Conservation (phyloP, 345 rosid species). For the Aegle marmelos region DNA sequence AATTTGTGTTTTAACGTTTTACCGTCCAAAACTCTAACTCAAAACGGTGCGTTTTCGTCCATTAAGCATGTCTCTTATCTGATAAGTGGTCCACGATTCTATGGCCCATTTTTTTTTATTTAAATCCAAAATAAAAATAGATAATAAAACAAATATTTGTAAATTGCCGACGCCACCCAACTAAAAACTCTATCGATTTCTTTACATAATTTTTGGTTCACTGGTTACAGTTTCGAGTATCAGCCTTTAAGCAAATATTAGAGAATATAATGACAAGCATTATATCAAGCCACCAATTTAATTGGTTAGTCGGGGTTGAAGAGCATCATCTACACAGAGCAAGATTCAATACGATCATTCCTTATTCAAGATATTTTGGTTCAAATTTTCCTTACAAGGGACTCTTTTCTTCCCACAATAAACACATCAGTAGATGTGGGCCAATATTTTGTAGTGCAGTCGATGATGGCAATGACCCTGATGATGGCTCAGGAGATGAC, state of each 20-base stretch:
- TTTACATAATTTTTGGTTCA: neutral
- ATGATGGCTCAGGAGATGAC: conserved; percentile 38
- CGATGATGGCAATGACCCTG: conserved; percentile 43
- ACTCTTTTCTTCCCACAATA: conserved; percentile 28
- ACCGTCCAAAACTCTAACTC: neutral
- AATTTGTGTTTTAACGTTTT: too few species aligned
- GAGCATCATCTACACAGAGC: conserved; percentile 36
- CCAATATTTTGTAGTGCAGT: conserved; percentile 42
- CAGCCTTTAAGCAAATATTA: neutral
- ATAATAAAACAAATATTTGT: neutral
- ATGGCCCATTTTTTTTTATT: too few species aligned
- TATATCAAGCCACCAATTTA: conserved; percentile 49
- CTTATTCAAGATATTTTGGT: conserved; percentile 32
- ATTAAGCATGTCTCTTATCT: too few species aligned
- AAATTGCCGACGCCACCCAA: neutral
- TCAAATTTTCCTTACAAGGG: conserved; percentile 30
- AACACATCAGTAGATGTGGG: conserved; percentile 29
- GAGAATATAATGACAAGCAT: conserved; percentile 44
- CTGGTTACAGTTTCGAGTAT: neutral
- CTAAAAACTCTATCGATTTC: neutral
- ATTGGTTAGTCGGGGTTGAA: conserved; percentile 44
- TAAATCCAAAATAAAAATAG: too few species aligned
- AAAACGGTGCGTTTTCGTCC: too few species aligned
- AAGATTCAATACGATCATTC: conserved; percentile 33
- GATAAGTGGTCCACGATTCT: too few species aligned